Conservation (phyloP, 2,329 filamentous ascomycete genomes). For the Furcasterigmium furcatum region DNA sequence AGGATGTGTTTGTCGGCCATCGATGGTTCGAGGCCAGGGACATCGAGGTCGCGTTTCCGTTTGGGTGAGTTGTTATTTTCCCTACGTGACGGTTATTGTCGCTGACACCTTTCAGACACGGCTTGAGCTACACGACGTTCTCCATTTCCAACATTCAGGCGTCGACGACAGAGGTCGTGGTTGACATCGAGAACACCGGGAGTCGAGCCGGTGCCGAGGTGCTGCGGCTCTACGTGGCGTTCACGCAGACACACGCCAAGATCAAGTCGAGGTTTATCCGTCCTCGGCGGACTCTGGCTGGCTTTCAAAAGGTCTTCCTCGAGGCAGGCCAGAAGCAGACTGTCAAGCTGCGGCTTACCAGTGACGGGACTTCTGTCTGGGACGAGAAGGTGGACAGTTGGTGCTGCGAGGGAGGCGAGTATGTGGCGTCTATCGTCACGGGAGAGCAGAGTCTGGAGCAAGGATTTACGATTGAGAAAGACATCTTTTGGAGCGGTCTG, state of each 20-base stretch:
- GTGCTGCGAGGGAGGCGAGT: neutral
- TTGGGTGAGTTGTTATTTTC: neutral
- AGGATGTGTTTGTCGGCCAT: constrained; percentile 7
- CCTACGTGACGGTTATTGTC: neutral
- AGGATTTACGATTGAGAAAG: neutral
- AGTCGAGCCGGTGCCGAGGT: constrained; percentile 45
- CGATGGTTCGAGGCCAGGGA: constrained; percentile 4
- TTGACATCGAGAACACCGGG: constrained; percentile 64
- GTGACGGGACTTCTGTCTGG: neutral
- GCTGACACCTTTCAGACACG: constrained; percentile 29
- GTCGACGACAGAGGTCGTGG: constrained; percentile 58
- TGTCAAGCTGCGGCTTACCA: neutral
- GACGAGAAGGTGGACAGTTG: neutral
- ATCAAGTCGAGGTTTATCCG: constrained; percentile 19
- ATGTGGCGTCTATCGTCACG: neutral
- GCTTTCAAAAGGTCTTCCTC: constrained; percentile 57
- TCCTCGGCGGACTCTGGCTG: constrained; percentile 58
- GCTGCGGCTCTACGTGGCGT: constrained; percentile 55
- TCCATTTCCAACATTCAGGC: constrained; percentile 44
- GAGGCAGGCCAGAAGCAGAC: constrained; percentile 32
- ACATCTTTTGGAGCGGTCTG: neutral
- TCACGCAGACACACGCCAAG: constrained; percentile 43
- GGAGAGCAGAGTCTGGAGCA: neutral
- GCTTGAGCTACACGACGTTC: constrained; percentile 54
- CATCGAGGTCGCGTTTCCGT: constrained; percentile 3